A percentile compares a stretch with the other conserved stretches of the same genome.
Evolutionary conservation across 2,329 filamentous ascomycete species (phyloP).

Genomic region (Neurospora sp.): DNA sequence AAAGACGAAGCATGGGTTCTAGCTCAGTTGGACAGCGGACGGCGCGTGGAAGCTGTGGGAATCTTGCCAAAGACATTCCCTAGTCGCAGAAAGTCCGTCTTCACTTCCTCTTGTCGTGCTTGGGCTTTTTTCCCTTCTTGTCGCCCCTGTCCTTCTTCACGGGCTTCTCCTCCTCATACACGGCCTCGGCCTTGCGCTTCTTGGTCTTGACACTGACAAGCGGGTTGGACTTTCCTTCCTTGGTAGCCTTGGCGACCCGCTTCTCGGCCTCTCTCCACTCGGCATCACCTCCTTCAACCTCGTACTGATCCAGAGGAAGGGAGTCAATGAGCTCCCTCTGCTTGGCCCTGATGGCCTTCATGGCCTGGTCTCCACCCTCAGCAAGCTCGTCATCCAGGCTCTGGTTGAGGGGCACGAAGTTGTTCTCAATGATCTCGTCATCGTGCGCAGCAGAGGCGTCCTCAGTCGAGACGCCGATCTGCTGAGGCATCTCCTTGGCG

Average conservation of each 20-base stretch:
- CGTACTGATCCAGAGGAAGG: slow-evolving; percentile 75
- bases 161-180: slow-evolving; percentile 53
- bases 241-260: slow-evolving; percentile 52
- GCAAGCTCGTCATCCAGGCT: slow-evolving; percentile 73
- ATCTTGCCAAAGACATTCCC: background rate
- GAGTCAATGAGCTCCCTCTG: slow-evolving; percentile 85
- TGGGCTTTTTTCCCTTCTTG: slow-evolving; percentile 46
- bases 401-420: slow-evolving; percentile 61
- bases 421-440: slow-evolving; percentile 55
- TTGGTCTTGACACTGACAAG: slow-evolving; percentile 76
- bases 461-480: slow-evolving; percentile 47
- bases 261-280: slow-evolving; percentile 66
- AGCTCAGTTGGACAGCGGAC: background rate
- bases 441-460: slow-evolving; percentile 58
- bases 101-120: slow-evolving; percentile 25
- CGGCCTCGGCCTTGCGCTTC: slow-evolving; percentile 61
- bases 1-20: background rate
- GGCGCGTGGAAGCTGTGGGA: background rate
- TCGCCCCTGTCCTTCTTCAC: slow-evolving; percentile 40
- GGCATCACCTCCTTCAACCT: slow-evolving; percentile 51
- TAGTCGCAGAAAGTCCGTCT: background rate
- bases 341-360: slow-evolving; percentile 63
- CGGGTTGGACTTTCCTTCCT: slow-evolving; percentile 45
- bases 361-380: slow-evolving; percentile 69
- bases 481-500: slow-evolving; percentile 54